Conservation (phyloP, 2,329 filamentous ascomycete genomes). For the Amesomyces nigricolor region DNA sequence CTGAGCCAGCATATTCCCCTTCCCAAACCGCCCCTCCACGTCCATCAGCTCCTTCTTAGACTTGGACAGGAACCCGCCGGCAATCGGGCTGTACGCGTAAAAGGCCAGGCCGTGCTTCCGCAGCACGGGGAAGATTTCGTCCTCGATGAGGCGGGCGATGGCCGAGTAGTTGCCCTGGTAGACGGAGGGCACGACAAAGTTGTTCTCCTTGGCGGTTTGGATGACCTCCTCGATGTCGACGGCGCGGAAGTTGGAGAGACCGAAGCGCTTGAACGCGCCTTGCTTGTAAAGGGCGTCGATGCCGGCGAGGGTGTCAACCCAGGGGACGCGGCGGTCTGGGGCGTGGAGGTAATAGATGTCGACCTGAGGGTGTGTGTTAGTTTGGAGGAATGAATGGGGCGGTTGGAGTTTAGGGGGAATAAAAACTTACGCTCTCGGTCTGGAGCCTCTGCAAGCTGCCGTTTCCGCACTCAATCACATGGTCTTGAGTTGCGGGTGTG, state of each 20-base stretch:
- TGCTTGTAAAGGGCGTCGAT: slow-evolving; percentile 33
- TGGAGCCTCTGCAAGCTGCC: slow-evolving; percentile 4
- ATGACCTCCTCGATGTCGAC: slow-evolving; percentile 35
- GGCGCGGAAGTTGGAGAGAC: slow-evolving; percentile 37
- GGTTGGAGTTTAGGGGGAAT: no score
- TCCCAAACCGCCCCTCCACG: slow-evolving; percentile 23
- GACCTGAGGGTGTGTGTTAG: slow-evolving; percentile 17
- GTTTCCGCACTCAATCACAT: slow-evolving; percentile 1
- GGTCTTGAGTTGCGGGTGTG: neutral
- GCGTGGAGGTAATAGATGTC: slow-evolving; percentile 39
- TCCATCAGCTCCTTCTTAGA: slow-evolving; percentile 15
- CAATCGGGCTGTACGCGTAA: slow-evolving; percentile 35
- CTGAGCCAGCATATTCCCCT: neutral
- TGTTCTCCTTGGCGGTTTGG: slow-evolving; percentile 31
- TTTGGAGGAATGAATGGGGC: neutral
- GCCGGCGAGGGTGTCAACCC: slow-evolving; percentile 34
- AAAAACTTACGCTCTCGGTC: slow-evolving; percentile 4
- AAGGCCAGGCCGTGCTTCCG: slow-evolving; percentile 33
- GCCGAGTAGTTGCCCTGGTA: slow-evolving; percentile 39
- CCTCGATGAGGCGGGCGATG: slow-evolving; percentile 34
- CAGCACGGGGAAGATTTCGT: slow-evolving; percentile 33
- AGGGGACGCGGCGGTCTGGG: slow-evolving; percentile 37
- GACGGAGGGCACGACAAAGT: slow-evolving; percentile 33
- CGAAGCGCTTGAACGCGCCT: slow-evolving; percentile 37
- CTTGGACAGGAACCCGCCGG: slow-evolving; percentile 34